Conservation (phyloP, 2,329 filamentous ascomycete genomes). For the Pseudogymnoascus sp. region DNA sequence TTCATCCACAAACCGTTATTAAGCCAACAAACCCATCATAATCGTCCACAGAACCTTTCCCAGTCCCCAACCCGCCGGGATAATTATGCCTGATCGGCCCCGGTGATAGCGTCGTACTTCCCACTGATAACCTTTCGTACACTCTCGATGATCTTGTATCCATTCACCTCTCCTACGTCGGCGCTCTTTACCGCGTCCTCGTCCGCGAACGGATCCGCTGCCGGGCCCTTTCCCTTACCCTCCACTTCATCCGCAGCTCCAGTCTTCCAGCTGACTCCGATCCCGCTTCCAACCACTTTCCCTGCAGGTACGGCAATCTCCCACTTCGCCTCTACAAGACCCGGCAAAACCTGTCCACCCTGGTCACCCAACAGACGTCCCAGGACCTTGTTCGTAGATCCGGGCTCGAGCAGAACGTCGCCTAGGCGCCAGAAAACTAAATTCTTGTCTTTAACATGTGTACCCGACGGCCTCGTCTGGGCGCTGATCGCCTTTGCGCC, state of each 20-base stretch:
- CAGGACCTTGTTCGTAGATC: conserved; percentile 59
- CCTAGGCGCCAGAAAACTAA: conserved; percentile 74
- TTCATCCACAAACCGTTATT: background rate
- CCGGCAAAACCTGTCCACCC: conserved; percentile 59
- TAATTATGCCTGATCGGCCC: background rate
- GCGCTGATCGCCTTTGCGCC: conserved; percentile 56
- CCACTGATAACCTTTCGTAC: conserved; percentile 64
- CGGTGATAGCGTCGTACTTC: conserved; percentile 55
- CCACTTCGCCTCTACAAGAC: conserved; percentile 76
- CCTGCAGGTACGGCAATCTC: conserved; percentile 42
- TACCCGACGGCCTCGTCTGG: conserved; percentile 73
- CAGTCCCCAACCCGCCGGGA: background rate
- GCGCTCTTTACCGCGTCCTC: conserved; percentile 35
- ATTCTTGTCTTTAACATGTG: conserved; percentile 67
- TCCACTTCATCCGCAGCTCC: conserved; percentile 28
- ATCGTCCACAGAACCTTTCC: background rate
- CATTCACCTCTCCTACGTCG: conserved; percentile 31
- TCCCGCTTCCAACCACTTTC: conserved; percentile 46
- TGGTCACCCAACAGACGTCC: conserved; percentile 72
- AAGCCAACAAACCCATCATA: background rate
- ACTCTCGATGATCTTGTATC: conserved; percentile 61
- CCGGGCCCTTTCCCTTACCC: conserved; percentile 41
- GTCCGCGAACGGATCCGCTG: conserved; percentile 61
- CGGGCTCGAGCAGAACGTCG: conserved; percentile 55
- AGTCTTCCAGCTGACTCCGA: conserved; percentile 52